phyloP scores from a whole-genome alignment of 1,284 basidiomycete genomes.

The Sporisorium exsertum region DNA sequence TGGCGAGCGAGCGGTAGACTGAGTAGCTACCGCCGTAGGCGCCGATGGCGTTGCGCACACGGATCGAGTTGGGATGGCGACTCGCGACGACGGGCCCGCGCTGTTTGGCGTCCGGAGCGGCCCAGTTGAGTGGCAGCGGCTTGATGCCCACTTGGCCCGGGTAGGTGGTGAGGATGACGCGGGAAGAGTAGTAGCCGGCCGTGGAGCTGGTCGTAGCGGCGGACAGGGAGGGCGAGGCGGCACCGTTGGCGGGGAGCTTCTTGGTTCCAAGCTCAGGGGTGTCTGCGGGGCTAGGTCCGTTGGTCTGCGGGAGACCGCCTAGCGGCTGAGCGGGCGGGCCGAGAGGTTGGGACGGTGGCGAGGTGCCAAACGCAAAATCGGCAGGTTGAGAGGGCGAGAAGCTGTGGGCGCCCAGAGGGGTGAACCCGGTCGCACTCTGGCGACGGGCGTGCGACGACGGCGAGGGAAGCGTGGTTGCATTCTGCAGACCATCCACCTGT shows the following conservation, averaged over 20 bases:
- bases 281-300: conserved; percentile 49
- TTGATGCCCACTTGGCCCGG: conserved; percentile 72
- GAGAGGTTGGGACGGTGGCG: conserved; percentile 55
- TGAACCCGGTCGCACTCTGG: conserved; percentile 49
- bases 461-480: conserved; percentile 46
- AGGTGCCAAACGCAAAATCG: conserved; percentile 44
- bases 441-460: conserved; percentile 48
- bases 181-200: conserved; percentile 46
- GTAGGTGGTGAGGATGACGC: conserved; percentile 63
- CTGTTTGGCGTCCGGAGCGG: conserved; percentile 75
- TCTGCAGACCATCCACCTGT: conserved; percentile 54
- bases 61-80: conserved; percentile 84
- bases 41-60: conserved; percentile 90
- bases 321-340: conserved; percentile 47
- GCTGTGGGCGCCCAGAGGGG: conserved; percentile 46
- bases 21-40: conserved; percentile 94
- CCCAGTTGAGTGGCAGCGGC: conserved; percentile 85
- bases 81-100: conserved; percentile 92
- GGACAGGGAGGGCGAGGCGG: conserved; percentile 29
- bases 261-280: conserved; percentile 55
- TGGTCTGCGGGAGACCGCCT: conserved; percentile 44
- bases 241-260: conserved; percentile 19
- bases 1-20: conserved; percentile 88
- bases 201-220: conserved; percentile 28
- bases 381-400: conserved; percentile 39